Percentiles rank a stretch among this genome's conserved stretches.
Evolutionary conservation across 306 rosid species (phyloP).

Genomic region (Acacia crassicarpa): DNA sequence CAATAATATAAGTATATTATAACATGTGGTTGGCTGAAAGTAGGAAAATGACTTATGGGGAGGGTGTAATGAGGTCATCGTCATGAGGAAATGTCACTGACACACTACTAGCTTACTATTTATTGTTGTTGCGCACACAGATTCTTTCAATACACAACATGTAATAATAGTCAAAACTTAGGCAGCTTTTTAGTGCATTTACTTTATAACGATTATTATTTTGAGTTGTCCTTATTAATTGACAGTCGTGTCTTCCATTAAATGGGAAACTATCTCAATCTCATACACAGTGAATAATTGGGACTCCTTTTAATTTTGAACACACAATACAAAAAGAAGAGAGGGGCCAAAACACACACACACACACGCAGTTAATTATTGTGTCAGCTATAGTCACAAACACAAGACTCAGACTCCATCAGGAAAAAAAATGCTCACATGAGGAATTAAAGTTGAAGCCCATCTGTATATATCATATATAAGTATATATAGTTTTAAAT

Average conservation of each 20-base stretch:
- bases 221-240: not conserved
- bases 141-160: not conserved
- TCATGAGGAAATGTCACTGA: not conserved
- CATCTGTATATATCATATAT: too few relatives aligned
- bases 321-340: not conserved
- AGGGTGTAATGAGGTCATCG: not conserved
- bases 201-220: not conserved
- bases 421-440: not conserved
- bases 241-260: conserved; percentile 7
- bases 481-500: too few relatives aligned
- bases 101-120: not conserved
- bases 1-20: not conserved
- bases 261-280: not conserved
- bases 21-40: not conserved
- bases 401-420: not conserved
- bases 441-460: not conserved
- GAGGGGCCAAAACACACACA: not conserved
- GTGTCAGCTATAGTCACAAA: not conserved
- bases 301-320: not conserved
- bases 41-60: not conserved
- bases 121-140: not conserved
- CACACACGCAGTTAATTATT: too few relatives aligned
- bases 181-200: not conserved
- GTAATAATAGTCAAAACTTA: not conserved
- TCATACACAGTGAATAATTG: not conserved